Evolutionary conservation across 257 asterid genomes (phyloP).

Genomic region (Lycium ferocissimum): DNA sequence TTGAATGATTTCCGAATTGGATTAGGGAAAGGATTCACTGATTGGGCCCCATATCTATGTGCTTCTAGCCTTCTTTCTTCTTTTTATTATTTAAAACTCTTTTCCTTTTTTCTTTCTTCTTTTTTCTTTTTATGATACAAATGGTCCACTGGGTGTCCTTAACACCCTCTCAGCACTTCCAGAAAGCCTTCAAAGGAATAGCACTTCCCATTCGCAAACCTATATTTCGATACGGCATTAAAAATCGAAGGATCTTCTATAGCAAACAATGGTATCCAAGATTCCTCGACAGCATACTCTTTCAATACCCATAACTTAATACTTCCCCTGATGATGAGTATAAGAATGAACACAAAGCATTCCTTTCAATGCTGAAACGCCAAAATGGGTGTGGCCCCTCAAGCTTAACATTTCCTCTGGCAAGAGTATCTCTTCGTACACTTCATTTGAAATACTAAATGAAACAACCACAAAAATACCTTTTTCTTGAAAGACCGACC

Average conservation of each 20-base stretch:
- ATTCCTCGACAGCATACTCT: conserved; percentile 14
- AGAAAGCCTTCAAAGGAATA: neutral
- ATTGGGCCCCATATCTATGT: too few species aligned
- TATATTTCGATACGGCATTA: neutral
- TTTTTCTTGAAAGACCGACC: neutral
- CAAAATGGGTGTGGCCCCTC: neutral
- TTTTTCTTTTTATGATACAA: too few species aligned
- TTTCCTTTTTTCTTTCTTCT: too few species aligned
- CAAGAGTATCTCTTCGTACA: neutral
- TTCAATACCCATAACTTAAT: conserved; percentile 10
- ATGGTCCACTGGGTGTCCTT: neutral
- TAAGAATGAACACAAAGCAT: neutral
- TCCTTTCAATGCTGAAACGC: neutral
- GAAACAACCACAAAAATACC: neutral
- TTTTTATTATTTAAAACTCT: too few species aligned
- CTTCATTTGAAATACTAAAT: conserved; percentile 18
- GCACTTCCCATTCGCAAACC: neutral
- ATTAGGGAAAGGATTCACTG: too few species aligned
- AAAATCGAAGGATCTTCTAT: neutral
- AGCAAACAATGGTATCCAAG: neutral
- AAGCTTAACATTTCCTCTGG: neutral
- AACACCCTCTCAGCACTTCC: neutral
- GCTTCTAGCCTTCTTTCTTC: too few species aligned
- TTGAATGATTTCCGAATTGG: too few species aligned
- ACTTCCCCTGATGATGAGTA: neutral